Base-by-base conservation (phyloP, 1,284 basidiomycete genomes). In the Anthracocystis panici-leucophaei region DNA sequence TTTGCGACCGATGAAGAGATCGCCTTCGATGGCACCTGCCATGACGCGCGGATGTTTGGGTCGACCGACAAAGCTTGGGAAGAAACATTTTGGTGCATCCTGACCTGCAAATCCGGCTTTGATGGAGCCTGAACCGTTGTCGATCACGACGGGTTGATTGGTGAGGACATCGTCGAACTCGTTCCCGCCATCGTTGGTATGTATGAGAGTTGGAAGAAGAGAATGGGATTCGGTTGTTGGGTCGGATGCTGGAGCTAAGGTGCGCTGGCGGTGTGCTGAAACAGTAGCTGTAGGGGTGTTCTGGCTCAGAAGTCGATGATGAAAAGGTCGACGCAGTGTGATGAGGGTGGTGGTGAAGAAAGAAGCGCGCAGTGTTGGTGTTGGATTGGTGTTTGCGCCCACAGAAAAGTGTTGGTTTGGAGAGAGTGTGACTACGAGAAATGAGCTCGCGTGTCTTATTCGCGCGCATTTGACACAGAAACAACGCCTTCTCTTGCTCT, bases 111-210 rank as follows among this genome's bases (percentile, higher is more conserved):
- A 85, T 5, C 84, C 84, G 4, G 83, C 83, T 57, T 85, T 85
- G 70, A 85, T 82, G 12, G 81, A 84, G 16, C 84, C 84, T 2
- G 83, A 84, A 12, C 83, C 83, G 61, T 83, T 83, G 72, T 85
- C 84, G 41, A 85, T 82, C 12, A 85, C 84, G 50, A 85, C 84
- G 14, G 84, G 84, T 64, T 85, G 84, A 69, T 85, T 85, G 58
- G 83, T 84, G 41, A 85, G 82, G 48, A 84, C 84, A 52, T 85
- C 82, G 54, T 83, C 81, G 44, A 82, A 84, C 53, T 85, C 81
- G 58, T 77, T 77, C 58, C 64, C 7, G 75, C 63, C 75, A 77
- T 77, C 1, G 50, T 57, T 27, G 35, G 20, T 2, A 10, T 29
- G 45, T n/a, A 21, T 3, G 12, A 29, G 45, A 41, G 5, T 16